Base-by-base conservation (phyloP, 2,329 filamentous ascomycete genomes). In the Talaromyces amestolkiae region DNA sequence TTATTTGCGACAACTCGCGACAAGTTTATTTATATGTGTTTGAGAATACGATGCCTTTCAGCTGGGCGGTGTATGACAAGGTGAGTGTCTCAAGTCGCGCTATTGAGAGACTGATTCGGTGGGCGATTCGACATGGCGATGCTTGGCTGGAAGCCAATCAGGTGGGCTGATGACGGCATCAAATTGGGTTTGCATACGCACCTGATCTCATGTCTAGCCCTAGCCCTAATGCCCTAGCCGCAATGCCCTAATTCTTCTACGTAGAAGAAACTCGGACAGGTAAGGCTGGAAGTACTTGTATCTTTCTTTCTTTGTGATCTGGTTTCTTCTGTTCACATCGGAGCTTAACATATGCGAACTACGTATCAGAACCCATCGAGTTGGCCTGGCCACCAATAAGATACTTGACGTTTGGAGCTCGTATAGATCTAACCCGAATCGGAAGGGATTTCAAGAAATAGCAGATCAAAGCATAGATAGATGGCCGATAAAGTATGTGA, bases 21-120 rank as follows among this genome's bases (percentile, higher is more conserved):
- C 45, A 27, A 24, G 45, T 15, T 13, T 58, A 58, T 37, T 8
- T 22, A 22, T 22, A 15, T 58, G 17, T 58, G 33, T 58, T 58
- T 41, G 33, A 39, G 54, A 58, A 39, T 27, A 58, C 54, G 54
- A 39, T 35, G 54, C 19, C 33, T 58, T 58, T 58, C 54, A 58
- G 54, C 33, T 22, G 22, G 8, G n/a, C 17, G n/a, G 0, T 9
- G 9, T 13, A 22, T 27, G 35, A 33, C n/a, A 27, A 19, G 31
- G 7, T 15, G n/a, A 39, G 17, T 58, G 31, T 37, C 39, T 58
- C 54, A 37, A 17, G 33, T 58, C 53, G 35, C n/a, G 53, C 35
- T 13, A 7, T 19, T 37, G 31, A 7, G 6, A 17, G 31, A 27
- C 24, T 53, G 27, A 33, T 53, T 53, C 49, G 49, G 33, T n/a